These are phyloP conservation scores for Eimeria acervulina DNA, from an alignment of 169 alveolate species.

Conservation along the genomic window DNA sequence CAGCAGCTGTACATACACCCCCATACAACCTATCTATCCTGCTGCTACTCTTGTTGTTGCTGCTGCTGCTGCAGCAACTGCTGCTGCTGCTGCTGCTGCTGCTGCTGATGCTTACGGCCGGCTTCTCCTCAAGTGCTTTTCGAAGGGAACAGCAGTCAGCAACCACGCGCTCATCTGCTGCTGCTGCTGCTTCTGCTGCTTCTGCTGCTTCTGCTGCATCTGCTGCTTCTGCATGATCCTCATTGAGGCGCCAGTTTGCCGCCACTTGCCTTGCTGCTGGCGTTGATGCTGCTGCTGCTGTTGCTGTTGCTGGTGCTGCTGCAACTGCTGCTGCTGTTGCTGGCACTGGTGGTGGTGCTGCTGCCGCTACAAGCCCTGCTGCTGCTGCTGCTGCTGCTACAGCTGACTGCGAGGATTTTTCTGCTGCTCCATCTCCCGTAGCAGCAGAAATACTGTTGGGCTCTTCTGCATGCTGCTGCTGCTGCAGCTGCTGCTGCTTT, in stretches of 20 bases:
- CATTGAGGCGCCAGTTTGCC: no score
- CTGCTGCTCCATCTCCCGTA: not conserved
- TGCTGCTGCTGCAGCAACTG: not conserved
- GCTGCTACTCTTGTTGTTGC: not conserved
- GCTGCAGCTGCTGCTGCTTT: no score
- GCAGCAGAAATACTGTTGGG: not conserved
- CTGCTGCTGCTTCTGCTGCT: no score
- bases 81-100: not conserved
- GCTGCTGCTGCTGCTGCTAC: not conserved
- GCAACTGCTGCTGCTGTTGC: not conserved
- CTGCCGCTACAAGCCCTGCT: not conserved
- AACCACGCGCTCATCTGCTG: not conserved
- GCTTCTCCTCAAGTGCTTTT: not conserved
- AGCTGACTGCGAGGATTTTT: not conserved
- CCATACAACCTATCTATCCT: not conserved
- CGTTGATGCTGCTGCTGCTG: not conserved
- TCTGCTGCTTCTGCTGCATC: no score
- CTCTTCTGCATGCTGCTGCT: not conserved
- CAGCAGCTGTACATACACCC: no score
- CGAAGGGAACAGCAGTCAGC: conserved; percentile 11
- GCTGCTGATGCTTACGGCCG: not conserved
- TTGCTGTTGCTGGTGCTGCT: no score
- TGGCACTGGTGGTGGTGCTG: no score
- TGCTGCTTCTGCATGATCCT: no score
- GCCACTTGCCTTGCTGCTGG: no score